These are phyloP conservation scores for Adansonia gregorii DNA, from an alignment of 441 rosid genomes.

Conservation along the genomic window DNA sequence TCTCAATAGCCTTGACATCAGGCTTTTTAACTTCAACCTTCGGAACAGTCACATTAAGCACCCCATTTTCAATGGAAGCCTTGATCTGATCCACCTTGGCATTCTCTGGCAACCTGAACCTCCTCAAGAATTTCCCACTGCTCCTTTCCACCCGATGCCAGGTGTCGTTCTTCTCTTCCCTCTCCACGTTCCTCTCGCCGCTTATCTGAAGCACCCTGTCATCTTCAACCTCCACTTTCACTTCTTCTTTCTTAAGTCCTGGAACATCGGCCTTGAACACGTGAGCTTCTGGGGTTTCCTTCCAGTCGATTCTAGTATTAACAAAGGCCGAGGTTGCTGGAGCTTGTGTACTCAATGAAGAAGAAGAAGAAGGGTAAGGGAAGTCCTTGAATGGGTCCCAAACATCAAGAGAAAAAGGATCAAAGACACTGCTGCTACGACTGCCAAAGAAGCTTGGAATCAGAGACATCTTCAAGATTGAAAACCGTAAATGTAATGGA, in stretches of 20 bases:
- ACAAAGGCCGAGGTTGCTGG: not conserved
- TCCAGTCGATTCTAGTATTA: not conserved
- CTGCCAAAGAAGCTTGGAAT: no score
- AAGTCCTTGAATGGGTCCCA: not conserved
- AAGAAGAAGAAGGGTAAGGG: not conserved
- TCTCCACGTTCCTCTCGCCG: constrained; percentile 2
- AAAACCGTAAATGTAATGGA: no score
- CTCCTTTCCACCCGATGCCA: not conserved
- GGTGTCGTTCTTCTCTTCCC: constrained; percentile 3
- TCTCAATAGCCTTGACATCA: not conserved
- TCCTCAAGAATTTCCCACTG: constrained; percentile 5
- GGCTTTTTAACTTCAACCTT: not conserved
- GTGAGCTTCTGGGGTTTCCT: not conserved
- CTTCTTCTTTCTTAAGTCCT: constrained; percentile 4
- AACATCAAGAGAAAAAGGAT: no score
- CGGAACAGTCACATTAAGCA: not conserved
- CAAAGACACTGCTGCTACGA: no score
- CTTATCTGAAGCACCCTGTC: constrained; percentile 8
- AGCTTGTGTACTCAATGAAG: not conserved
- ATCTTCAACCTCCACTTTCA: not conserved
- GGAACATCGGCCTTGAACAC: constrained; percentile 10
- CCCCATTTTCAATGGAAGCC: not conserved
- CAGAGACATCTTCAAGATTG: no score
- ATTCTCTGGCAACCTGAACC: not conserved
- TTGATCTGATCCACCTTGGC: not conserved